phyloP scores from a whole-genome alignment of 768 basidiomycete genomes.

The Tephrocybe sp. region DNA sequence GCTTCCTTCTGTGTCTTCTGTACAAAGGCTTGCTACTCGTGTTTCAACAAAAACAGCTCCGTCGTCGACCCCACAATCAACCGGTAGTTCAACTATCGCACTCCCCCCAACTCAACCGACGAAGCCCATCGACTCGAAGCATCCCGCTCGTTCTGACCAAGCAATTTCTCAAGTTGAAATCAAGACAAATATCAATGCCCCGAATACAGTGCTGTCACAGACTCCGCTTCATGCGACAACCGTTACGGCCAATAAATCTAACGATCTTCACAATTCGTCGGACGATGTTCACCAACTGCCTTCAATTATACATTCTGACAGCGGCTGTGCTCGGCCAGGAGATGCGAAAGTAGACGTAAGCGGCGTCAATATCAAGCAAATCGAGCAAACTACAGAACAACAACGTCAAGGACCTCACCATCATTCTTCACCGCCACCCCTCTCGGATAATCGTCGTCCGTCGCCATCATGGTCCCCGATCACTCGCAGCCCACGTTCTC shows the following conservation, averaged over 20 bases:
- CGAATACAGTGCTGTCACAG: too few relatives aligned
- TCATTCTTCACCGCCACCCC: slow-evolving; percentile 14
- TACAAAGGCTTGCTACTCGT: background rate
- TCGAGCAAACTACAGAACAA: background rate
- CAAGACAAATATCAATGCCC: too few relatives aligned
- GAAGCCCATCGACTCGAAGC: background rate
- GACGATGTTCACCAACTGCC: slow-evolving; percentile 13
- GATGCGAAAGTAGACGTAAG: slow-evolving; percentile 7
- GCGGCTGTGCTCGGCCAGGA: slow-evolving; percentile 13
- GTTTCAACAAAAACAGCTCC: background rate
- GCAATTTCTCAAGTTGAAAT: too few relatives aligned
- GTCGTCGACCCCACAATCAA: background rate
- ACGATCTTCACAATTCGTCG: too few relatives aligned
- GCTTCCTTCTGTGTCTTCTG: background rate
- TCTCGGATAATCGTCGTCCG: background rate
- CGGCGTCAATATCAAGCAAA: background rate
- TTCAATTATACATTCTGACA: slow-evolving; percentile 9
- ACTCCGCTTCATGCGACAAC: too few relatives aligned
- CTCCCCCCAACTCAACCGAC: background rate
- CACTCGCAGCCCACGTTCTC: background rate
- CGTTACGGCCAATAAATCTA: too few relatives aligned
- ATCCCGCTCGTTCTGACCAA: too few relatives aligned
- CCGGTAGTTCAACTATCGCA: background rate
- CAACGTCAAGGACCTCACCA: slow-evolving; percentile 9
- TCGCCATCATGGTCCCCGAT: slow-evolving; percentile 1